These are phyloP conservation scores for Agaricales sp. DNA, from an alignment of 1,284 basidiomycete genomes.

Conservation along the genomic window DNA sequence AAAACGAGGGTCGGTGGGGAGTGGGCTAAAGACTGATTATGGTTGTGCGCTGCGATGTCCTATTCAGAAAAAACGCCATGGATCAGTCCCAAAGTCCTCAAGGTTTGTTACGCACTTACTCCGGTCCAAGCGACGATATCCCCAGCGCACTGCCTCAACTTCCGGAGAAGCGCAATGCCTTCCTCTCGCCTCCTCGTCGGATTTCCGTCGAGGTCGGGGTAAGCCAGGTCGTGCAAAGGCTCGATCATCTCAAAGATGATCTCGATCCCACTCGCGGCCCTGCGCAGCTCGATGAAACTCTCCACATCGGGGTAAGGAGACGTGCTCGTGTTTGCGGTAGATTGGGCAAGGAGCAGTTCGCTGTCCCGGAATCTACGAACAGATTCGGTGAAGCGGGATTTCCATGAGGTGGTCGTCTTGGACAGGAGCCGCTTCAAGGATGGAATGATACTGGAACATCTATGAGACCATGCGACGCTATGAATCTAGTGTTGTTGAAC, in stretches of 20 bases:
- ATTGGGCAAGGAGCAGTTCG: neutral
- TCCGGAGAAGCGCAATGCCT: constrained; percentile 20
- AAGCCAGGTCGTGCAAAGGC: constrained; percentile 34
- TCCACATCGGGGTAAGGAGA: constrained; percentile 27
- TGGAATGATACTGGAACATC: neutral
- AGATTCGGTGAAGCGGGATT: constrained; percentile 19
- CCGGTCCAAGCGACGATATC: constrained; percentile 38
- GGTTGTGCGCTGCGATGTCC: constrained; percentile 41
- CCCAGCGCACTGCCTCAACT: constrained; percentile 26
- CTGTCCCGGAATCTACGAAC: constrained; percentile 17
- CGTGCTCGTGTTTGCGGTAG: constrained; percentile 14
- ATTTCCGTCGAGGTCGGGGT: constrained; percentile 21
- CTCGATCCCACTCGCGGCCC: constrained; percentile 36
- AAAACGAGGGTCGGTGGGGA: constrained; percentile 31
- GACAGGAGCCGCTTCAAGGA: neutral
- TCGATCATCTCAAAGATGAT: constrained; percentile 46
- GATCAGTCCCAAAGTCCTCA: no score
- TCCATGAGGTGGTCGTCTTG: constrained; percentile 13
- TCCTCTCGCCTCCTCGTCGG: constrained; percentile 13
- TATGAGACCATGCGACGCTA: neutral
- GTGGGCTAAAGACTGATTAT: constrained; percentile 22
- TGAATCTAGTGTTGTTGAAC: neutral
- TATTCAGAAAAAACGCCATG: no score
- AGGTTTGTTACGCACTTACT: constrained; percentile 28
- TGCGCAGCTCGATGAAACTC: constrained; percentile 32